phyloP scores from a whole-genome alignment of 2,329 filamentous ascomycete species.

The Triangularia verruculosa region DNA sequence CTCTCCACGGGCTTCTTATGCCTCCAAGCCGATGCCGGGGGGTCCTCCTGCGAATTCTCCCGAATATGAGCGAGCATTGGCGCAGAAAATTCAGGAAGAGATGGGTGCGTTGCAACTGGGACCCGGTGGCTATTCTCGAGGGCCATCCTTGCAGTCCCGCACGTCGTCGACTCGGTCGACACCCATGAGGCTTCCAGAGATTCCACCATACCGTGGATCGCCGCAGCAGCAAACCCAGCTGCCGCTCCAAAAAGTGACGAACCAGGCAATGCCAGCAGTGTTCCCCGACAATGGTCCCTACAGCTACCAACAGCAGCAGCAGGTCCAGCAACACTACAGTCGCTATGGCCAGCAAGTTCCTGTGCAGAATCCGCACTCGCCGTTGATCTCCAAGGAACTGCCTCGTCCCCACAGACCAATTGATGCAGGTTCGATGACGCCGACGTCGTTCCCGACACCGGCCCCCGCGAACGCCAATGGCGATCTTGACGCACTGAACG shows the following conservation, averaged over 20 bases:
- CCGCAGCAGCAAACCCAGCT: slow-evolving; percentile 26
- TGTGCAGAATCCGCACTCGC: not conserved
- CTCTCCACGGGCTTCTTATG: slow-evolving; percentile 45
- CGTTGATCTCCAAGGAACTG: slow-evolving; percentile 1
- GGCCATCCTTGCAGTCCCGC: slow-evolving; percentile 7
- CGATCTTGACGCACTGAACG: slow-evolving; percentile 81
- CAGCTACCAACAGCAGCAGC: not conserved
- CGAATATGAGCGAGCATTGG: slow-evolving; percentile 59
- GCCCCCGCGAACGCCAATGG: slow-evolving; percentile 58
- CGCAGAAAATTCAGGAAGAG: slow-evolving; percentile 54
- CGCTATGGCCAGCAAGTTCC: not conserved
- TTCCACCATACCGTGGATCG: slow-evolving; percentile 51
- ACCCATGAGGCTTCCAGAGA: slow-evolving; percentile 50
- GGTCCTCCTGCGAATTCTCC: slow-evolving; percentile 48
- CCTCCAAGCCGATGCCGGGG: slow-evolving; percentile 46
- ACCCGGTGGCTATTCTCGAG: slow-evolving; percentile 8
- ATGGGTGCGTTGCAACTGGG: slow-evolving; percentile 15
- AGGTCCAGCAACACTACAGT: not conserved
- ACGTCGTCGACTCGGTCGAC: slow-evolving; percentile 30
- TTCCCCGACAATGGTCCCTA: not conserved
- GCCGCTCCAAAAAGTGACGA: slow-evolving; percentile 19
- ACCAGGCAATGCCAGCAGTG: slow-evolving; percentile 10
- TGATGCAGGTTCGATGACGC: slow-evolving; percentile 23
- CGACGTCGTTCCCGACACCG: slow-evolving; percentile 53
- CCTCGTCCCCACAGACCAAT: slow-evolving; percentile 25